phyloP scores from a whole-genome alignment of 2,329 filamentous ascomycete genomes.

The Aspergillus quadrilineatus region DNA sequence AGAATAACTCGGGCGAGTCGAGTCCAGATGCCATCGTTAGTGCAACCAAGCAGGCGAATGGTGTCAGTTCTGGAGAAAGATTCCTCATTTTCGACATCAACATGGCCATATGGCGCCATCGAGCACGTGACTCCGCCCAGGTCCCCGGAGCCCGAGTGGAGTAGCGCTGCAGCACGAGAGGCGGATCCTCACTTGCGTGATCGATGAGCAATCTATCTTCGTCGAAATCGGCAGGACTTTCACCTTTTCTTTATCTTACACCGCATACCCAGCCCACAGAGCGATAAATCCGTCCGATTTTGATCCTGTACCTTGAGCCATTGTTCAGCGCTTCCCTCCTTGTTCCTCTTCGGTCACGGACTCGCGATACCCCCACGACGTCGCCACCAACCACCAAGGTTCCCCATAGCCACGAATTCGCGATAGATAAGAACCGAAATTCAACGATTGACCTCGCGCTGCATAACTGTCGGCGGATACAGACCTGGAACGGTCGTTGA shows the following conservation, averaged over 20 bases:
- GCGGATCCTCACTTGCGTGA: constrained; percentile 22
- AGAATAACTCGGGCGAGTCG: neutral
- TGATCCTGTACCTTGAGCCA: neutral
- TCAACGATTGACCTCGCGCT: neutral
- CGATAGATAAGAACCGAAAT: neutral
- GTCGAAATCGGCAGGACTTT: constrained; percentile 1
- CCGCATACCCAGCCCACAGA: neutral
- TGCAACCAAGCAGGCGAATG: constrained; percentile 18
- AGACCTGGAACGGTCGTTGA: neutral
- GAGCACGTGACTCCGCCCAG: constrained; percentile 20
- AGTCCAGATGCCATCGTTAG: neutral
- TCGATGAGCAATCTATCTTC: constrained; percentile 11
- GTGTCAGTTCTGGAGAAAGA: constrained; percentile 6
- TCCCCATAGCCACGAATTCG: neutral
- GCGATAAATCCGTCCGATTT: neutral
- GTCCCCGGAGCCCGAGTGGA: constrained; percentile 2
- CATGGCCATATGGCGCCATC: constrained; percentile 22
- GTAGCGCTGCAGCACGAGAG: constrained; percentile 13
- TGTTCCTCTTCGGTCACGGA: neutral
- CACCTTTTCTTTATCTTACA: neutral
- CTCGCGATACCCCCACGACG: neutral
- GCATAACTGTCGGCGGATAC: neutral
- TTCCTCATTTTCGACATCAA: constrained; percentile 16
- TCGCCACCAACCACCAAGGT: constrained; percentile 1
- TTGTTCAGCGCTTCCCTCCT: neutral